Conservation (phyloP, 441 rosid genomes). For the Populus hybrid region DNA sequence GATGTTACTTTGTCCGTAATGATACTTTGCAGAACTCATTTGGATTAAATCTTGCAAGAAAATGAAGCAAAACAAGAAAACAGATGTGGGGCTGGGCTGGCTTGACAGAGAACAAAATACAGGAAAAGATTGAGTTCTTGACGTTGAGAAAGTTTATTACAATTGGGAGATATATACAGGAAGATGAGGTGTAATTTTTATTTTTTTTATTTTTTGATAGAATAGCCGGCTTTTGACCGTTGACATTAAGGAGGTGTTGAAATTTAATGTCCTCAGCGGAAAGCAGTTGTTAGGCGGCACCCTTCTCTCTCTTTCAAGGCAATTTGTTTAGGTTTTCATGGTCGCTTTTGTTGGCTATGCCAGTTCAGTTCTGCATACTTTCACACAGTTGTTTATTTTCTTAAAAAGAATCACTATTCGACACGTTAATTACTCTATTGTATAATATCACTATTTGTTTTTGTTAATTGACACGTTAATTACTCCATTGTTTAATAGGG, state of each 20-base stretch:
- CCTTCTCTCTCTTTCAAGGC: not conserved
- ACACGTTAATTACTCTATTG: not conserved
- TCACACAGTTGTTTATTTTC: not conserved
- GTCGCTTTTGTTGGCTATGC: conserved; percentile 13
- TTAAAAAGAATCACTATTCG: too few species aligned
- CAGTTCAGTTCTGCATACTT: not conserved
- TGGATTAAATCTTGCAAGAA: not conserved
- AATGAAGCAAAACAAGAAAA: not conserved
- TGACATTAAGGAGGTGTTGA: conserved; percentile 31
- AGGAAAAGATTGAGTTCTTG: conserved; percentile 3
- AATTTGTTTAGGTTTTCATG: not conserved
- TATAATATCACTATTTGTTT: too few species aligned
- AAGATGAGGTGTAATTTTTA: not conserved
- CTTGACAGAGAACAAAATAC: not conserved
- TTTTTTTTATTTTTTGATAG: not conserved
- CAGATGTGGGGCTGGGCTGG: not conserved
- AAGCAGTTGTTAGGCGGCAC: not conserved
- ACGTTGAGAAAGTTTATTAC: not conserved
- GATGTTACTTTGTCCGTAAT: conserved; percentile 16
- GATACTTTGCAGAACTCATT: conserved; percentile 42
- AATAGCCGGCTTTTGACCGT: conserved; percentile 68
- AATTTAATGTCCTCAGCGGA: not conserved
- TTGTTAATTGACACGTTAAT: not conserved
- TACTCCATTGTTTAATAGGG: not conserved
- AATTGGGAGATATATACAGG: conserved; percentile 6